phyloP scores from a whole-genome alignment of 305 asterid species.

The Fraxinus sp. region DNA sequence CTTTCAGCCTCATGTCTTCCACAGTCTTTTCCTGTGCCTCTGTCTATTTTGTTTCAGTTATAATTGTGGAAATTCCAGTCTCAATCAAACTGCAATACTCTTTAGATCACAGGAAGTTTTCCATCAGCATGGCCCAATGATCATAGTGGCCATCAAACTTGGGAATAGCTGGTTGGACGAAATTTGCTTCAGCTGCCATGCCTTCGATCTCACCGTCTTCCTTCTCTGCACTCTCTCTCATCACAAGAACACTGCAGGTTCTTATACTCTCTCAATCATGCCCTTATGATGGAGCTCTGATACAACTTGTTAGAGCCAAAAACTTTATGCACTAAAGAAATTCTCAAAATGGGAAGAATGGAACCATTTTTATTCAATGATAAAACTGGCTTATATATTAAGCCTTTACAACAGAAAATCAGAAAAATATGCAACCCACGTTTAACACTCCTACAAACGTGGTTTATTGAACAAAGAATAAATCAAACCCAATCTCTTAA shows the following conservation, averaged over 20 bases:
- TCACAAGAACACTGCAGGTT: background rate
- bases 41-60: background rate
- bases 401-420: background rate
- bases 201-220: background rate
- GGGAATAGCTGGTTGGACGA: background rate
- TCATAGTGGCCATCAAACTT: background rate
- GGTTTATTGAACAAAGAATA: background rate
- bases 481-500: background rate
- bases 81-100: background rate
- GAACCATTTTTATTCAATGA: background rate
- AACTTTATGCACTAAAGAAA: background rate
- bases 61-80: background rate
- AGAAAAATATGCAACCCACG: background rate
- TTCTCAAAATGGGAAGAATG: background rate
- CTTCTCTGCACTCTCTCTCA: background rate
- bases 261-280: background rate
- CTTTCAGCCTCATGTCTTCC: background rate
- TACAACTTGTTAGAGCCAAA: background rate
- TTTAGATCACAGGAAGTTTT: background rate
- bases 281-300: background rate
- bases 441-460: background rate
- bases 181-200: background rate
- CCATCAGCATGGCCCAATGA: background rate
- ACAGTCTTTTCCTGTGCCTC: background rate
- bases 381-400: background rate